Evolutionary conservation across 306 rosid genomes (phyloP).

Genomic region (Vigna trinervia): DNA sequence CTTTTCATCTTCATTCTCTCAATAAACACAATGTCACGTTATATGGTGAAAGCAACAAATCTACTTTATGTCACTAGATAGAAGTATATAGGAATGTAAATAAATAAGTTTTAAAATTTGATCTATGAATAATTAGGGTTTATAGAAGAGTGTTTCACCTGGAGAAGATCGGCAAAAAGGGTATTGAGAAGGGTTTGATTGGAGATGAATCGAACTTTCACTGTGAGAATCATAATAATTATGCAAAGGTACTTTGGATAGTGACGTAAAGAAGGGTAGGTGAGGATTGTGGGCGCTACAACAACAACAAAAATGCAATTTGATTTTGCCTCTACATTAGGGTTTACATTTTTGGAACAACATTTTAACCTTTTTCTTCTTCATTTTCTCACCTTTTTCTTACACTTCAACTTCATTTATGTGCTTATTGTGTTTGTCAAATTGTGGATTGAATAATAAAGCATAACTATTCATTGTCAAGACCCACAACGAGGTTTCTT

Average conservation of each 20-base stretch:
- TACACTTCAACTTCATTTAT: not conserved
- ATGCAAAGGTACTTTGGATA: conserved; percentile 44
- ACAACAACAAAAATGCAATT: conserved; percentile 35
- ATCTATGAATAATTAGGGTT: conserved; percentile 45
- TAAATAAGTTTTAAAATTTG: no score
- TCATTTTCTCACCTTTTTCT: not conserved
- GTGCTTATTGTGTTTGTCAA: not conserved
- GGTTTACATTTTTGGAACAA: conserved; percentile 43
- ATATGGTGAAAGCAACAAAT: no score
- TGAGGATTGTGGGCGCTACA: conserved; percentile 54
- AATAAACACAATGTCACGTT: no score
- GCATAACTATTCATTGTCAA: conserved; percentile 43
- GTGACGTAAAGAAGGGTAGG: conserved; percentile 59
- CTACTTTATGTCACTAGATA: no score
- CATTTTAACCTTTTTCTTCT: conserved; percentile 23
- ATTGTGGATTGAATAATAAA: not conserved
- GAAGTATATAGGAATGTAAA: no score
- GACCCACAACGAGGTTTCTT: conserved; percentile 33
- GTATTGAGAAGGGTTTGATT: conserved; percentile 63
- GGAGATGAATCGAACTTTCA: conserved; percentile 50
- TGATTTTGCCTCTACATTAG: conserved; percentile 44
- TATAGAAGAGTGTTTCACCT: conserved; percentile 45
- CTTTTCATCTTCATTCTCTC: not conserved
- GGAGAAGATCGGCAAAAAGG: conserved; percentile 41
- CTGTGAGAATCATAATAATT: conserved; percentile 43